These are phyloP conservation scores for Cyberlindnera mycetangii DNA, from an alignment of 805 yeast genomes.

Conservation along the genomic window DNA sequence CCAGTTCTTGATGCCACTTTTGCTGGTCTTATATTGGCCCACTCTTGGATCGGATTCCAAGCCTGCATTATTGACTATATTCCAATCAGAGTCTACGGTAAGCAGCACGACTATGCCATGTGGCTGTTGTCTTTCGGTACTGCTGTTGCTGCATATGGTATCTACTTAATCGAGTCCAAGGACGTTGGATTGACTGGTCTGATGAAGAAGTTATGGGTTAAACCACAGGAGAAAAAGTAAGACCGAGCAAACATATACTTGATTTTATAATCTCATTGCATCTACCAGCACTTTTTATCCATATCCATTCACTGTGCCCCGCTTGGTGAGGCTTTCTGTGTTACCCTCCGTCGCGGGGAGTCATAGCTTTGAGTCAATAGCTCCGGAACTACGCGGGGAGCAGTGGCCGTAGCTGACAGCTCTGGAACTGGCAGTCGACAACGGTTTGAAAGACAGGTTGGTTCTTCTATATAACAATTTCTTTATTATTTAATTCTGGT, in stretches of 20 bases:
- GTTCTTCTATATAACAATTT: neutral
- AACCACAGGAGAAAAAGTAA: slow-evolving; percentile 24
- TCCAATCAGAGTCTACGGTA: slow-evolving; percentile 70
- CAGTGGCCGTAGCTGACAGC: no score
- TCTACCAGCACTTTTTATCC: neutral
- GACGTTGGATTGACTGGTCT: slow-evolving; percentile 62
- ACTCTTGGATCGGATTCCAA: slow-evolving; percentile 83
- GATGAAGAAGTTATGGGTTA: slow-evolving; percentile 53
- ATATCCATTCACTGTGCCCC: neutral
- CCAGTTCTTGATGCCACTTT: slow-evolving; percentile 73
- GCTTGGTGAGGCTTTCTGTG: neutral
- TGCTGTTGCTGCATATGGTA: slow-evolving; percentile 63
- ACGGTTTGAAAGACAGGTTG: neutral
- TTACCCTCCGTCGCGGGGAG: no score
- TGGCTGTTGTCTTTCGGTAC: slow-evolving; percentile 61
- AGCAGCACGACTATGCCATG: slow-evolving; percentile 59
- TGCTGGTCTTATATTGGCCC: slow-evolving; percentile 64
- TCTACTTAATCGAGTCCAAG: slow-evolving; percentile 63
- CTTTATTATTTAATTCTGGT: slow-evolving; percentile 11
- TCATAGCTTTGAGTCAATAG: no score
- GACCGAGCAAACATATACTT: neutral
- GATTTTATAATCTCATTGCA: no score
- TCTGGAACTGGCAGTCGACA: no score
- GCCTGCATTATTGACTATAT: slow-evolving; percentile 86
- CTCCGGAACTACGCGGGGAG: no score